Base-by-base conservation (phyloP, 495 filamentous ascomycete genomes). In the Aspergillus carlsbadensis region DNA sequence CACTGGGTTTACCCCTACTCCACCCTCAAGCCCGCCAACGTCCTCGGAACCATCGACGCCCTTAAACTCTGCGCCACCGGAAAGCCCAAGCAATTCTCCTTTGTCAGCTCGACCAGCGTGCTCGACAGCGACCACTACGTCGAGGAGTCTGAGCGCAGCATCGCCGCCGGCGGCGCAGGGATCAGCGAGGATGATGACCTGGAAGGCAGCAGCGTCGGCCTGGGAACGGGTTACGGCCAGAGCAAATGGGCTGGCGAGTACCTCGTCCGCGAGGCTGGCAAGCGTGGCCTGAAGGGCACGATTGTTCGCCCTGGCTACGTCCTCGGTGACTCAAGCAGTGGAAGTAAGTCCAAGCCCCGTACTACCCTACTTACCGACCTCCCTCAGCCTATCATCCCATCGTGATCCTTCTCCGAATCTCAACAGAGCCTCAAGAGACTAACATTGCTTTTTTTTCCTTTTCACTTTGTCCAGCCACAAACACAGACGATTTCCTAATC, bases 401-500 rank as follows among this genome's bases (percentile, higher is more conserved):
- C 57, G 14, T 42, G 5, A 35, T 18, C 43, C 42, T 33, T 5
- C 24, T 20, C 51, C 37, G 10, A 17, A 18, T 2, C 11, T n/a
- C 6, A 43, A 39, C 14, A 41, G 22, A 40, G 18, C 21, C 20
- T n/a, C 15, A 37, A 42, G 18, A 35, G 3, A 13, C 11, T 21
- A 48, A 49, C 15, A 6, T 33, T 15, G 31, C 41, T 47, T 8
- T 21, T 35, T 51, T 7, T 31, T 29, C 17, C 51, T 35, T 15
- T 4, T 45, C 20, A 26, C 26, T 8, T 29, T 29, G 26, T 29
- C 3, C 52, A 60, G 83, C 87, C 18, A 86, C 84, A 58, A 92
- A 87, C 70, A 91, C 88, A 8, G 93, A 98, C 65, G 93, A 98
- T 72, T 98, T 98, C 78, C 76, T 98, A 20, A 82, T 96, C 50